Base-by-base conservation (phyloP, 2,329 filamentous ascomycete genomes). In the Nothomitra cinnamomea region DNA sequence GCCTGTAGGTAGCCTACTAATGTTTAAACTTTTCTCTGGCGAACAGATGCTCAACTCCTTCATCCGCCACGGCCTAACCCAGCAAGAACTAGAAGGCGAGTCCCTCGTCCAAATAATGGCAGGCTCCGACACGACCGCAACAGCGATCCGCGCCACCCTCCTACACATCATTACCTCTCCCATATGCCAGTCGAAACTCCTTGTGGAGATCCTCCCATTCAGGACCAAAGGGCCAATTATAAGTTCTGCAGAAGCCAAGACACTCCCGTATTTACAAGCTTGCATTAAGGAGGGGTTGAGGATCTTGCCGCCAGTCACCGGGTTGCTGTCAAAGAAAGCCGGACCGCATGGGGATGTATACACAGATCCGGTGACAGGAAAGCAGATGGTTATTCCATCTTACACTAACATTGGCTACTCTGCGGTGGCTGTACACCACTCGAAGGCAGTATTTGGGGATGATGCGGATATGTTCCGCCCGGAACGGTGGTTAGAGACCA, bases 261-360 rank as follows among this genome's bases (percentile, higher is more conserved):
- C 59, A 2, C 63, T 76, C 4, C 66, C 68, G 0, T 77, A 75
- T 55, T 64, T 78, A 6, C 69, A 73, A 56, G 74, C 74, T 0
- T 70, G 71, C 3, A 68, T 77, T 40, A 69, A 69, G 51, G 75
- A 77, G 58, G 69, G 68, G 0, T 61, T 76, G 17, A 66, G 75
- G 0, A 65, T 75, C 21, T 69, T 66, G 56, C 70, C 72, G 1
- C 72, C 72, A 0, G 66, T 70, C 0, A 65, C 65, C 1, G 67
- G 67, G 0, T 60, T 67, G 12, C 62, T 69, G 57, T 60, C 59
- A 36, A 64, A 64, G 42, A 4, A 32, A 10, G 4, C 5, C 28
- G 28, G 28, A 10, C 28, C 28, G 28, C 5, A 10, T 10, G 28
- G 28, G 28, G 28, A 32, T 10, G 10, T 4, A 4, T 32, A 32